Conservation (phyloP, 176 grass and related monocot species). For the Phyllostachys edulis region DNA sequence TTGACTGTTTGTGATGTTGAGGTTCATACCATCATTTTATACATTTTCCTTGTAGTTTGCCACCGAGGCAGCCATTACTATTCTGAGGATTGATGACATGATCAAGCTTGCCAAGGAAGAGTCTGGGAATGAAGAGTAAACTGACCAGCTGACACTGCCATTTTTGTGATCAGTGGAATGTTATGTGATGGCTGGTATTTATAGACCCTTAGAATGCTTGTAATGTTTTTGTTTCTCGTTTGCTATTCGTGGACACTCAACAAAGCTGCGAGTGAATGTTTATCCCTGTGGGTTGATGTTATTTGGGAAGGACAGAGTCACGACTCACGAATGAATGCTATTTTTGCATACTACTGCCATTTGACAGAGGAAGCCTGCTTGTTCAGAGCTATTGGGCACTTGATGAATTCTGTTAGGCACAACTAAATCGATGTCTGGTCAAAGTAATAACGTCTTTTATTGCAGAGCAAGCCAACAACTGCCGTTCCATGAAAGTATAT, state of each 20-base stretch:
- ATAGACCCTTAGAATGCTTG: background rate
- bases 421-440: too few species aligned
- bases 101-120: conserved; percentile 90
- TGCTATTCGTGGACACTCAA: background rate
- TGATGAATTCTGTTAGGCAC: too few species aligned
- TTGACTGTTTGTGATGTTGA: background rate
- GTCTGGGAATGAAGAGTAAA: conserved; percentile 52
- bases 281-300: background rate
- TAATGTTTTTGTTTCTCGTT: conserved; percentile 1
- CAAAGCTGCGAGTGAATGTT: background rate
- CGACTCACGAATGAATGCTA: background rate
- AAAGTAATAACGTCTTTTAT: too few species aligned
- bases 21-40: background rate
- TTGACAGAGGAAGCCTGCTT: too few species aligned
- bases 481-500: background rate
- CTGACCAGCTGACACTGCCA: background rate
- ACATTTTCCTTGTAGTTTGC: conserved; percentile 52
- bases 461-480: too few species aligned
- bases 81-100: conserved; percentile 95
- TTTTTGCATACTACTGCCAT: background rate
- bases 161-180: background rate
- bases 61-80: conserved; percentile 92
- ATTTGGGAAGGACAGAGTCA: background rate
- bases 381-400: too few species aligned
- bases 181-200: conserved; percentile 7